A percentile compares a stretch with the other conserved stretches of the same genome.
Conservation (phyloP, 2,329 filamentous ascomycete genomes). For the Diaporthe capsici region DNA sequence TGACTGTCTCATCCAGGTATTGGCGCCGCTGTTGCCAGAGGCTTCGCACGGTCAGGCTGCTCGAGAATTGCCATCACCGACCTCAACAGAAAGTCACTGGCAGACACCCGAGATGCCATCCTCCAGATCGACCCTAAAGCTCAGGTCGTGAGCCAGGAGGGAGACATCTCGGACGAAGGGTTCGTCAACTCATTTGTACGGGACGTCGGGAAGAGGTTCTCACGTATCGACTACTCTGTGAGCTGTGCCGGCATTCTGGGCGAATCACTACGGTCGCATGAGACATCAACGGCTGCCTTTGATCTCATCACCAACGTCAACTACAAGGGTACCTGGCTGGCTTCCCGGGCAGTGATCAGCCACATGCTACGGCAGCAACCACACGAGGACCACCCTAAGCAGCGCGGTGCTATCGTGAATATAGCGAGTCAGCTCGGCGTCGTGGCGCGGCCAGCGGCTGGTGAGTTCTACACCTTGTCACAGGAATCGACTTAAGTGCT, state of each 20-base stretch:
- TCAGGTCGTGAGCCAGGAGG: conserved; percentile 53
- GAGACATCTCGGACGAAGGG: conserved; percentile 62
- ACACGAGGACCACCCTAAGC: conserved; percentile 55
- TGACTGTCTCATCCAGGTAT: conserved; percentile 58
- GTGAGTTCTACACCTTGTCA: conserved; percentile 49
- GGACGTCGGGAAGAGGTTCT: conserved; percentile 53
- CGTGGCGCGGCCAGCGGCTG: conserved; percentile 60
- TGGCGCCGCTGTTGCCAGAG: conserved; percentile 65
- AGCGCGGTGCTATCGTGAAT: conserved; percentile 65
- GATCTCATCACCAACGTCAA: conserved; percentile 69
- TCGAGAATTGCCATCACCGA: conserved; percentile 68
- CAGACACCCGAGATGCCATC: conserved; percentile 53
- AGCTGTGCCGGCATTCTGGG: conserved; percentile 69
- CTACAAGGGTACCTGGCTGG: conserved; percentile 65
- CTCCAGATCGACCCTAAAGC: conserved; percentile 51
- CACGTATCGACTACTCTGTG: conserved; percentile 68
- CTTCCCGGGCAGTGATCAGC: conserved; percentile 57
- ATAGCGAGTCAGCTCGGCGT: conserved; percentile 67
- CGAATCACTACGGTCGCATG: conserved; percentile 56
- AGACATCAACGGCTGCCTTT: conserved; percentile 63
- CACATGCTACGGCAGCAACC: conserved; percentile 63
- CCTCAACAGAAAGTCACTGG: conserved; percentile 57
- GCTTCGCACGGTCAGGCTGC: conserved; percentile 65
- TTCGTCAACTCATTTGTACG: conserved; percentile 58
- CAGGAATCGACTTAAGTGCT: too few species aligned